These are phyloP conservation scores for Hippophae gyantsensis DNA, from an alignment of 306 rosid species.

Conservation along the genomic window DNA sequence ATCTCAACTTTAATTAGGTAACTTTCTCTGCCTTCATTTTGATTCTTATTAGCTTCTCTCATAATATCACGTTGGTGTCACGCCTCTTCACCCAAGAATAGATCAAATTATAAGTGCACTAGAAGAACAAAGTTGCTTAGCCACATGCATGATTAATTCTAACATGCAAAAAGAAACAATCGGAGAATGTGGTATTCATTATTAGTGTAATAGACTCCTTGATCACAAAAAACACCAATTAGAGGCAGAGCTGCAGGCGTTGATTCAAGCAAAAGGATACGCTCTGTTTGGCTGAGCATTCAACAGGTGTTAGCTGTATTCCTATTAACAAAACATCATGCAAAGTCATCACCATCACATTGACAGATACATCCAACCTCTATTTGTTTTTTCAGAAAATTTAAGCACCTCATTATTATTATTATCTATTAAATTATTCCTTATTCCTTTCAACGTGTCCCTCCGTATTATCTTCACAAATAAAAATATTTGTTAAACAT, in stretches of 20 bases:
- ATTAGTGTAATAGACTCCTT: neutral
- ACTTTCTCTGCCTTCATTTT: no score
- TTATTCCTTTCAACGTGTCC: slow-evolving; percentile 30
- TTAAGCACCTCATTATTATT: slow-evolving; percentile 5
- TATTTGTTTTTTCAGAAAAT: slow-evolving; percentile 16
- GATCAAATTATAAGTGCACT: no score
- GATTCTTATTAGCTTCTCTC: no score
- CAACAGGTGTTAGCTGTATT: slow-evolving; percentile 13
- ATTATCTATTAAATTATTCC: slow-evolving; percentile 17
- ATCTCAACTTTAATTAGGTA: no score
- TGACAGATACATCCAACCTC: slow-evolving; percentile 23
- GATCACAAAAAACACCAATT: neutral
- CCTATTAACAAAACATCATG: slow-evolving; percentile 19
- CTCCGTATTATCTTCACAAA: slow-evolving; percentile 8
- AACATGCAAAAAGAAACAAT: no score
- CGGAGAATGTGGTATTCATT: no score
- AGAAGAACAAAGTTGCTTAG: no score
- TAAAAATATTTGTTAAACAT: slow-evolving; percentile 3
- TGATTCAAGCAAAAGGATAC: neutral
- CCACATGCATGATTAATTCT: no score
- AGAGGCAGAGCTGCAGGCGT: neutral
- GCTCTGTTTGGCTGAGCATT: neutral
- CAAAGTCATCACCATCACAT: slow-evolving; percentile 14
- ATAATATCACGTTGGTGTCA: no score
- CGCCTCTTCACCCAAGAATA: no score